phyloP scores from a whole-genome alignment of 345 rosid genomes.

The Raphanus sativus region DNA sequence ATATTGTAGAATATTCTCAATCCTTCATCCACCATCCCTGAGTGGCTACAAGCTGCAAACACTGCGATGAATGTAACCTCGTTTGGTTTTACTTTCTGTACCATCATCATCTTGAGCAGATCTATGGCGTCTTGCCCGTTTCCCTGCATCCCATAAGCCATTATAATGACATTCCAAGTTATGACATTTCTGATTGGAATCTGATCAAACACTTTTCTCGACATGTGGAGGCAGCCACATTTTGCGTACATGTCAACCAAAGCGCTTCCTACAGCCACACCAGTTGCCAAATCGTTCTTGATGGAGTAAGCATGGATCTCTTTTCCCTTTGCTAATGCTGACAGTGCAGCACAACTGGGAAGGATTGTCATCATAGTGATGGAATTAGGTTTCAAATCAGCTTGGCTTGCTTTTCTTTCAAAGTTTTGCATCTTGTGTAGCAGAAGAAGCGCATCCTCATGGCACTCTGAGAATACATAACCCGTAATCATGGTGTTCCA shows the following conservation, averaged over 20 bases:
- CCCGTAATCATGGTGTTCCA: slow-evolving; percentile 91
- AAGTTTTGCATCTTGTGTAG: slow-evolving; percentile 63
- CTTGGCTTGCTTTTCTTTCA: slow-evolving; percentile 31
- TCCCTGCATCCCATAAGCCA: slow-evolving; percentile 97
- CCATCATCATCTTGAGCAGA: slow-evolving; percentile 56
- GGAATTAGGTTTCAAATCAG: slow-evolving; percentile 60
- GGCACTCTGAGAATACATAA: slow-evolving; percentile 55
- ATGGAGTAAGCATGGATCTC: slow-evolving; percentile 88
- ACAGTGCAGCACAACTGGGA: slow-evolving; percentile 74
- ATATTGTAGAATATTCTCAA: slow-evolving; percentile 60
- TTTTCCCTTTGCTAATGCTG: slow-evolving; percentile 78
- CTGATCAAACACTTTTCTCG: slow-evolving; percentile 60
- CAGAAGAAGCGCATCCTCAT: slow-evolving; percentile 58
- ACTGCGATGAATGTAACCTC: slow-evolving; percentile 72
- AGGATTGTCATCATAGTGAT: slow-evolving; percentile 86
- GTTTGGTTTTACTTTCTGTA: slow-evolving; percentile 57
- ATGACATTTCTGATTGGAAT: slow-evolving; percentile 66
- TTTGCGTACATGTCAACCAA: slow-evolving; percentile 91
- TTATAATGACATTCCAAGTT: slow-evolving; percentile 86
- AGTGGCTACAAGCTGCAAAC: slow-evolving; percentile 88
- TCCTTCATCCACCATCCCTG: slow-evolving; percentile 84
- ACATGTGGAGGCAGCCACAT: slow-evolving; percentile 66
- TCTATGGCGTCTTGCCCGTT: slow-evolving; percentile 66
- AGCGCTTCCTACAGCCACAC: slow-evolving; percentile 90
- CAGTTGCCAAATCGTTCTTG: slow-evolving; percentile 60